Base-by-base conservation (phyloP, 139 green algal species). In the Chlamydomonas sp. region DNA sequence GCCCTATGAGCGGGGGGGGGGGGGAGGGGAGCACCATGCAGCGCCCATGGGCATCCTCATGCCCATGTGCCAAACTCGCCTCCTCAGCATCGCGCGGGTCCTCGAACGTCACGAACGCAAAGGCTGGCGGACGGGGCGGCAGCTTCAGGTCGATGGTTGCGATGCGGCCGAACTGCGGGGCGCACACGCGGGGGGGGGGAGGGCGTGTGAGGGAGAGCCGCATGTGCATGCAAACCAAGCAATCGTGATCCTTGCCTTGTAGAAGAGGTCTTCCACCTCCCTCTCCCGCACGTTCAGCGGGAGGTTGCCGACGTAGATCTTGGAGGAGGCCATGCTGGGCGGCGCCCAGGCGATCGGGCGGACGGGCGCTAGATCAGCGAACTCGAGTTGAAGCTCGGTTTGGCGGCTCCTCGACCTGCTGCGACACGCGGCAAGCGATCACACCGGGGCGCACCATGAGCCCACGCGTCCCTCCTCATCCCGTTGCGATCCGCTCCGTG, bases 101-200 rank as follows among this genome's bases (percentile, higher is more conserved):
- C 5, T 89, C 79, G 54, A 90, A 96, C 73, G 97, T 89, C 22
- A 97, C 79, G 57, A 96, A 97, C 0, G 86, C 88, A 72, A 91
- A 97, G 0, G 76, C 83, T 10, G 92, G 92, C 13, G 92, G 92
- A 0, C 88, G 60, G 0, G 82, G 79, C 5, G 89, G 90, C 13
- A 85, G 80, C 81, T 96, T 96, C 61, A 96, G 76, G 67, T 96
- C 88, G 30, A 97, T 90, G 31, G 82, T 74, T 24, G 66, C 43
- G 43, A 97, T 92, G 8, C 80, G 68, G 8, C 92, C 92, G 71
- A 89, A 97, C 86, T 82, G 68, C 39, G n/a, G 38, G 1, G 60
- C 60, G 31, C 5, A 65, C 30, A 47, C n/a, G 34, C n/a, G n/a
- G n/a, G 3, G 4, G 39, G 26, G n/a, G n/a, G n/a, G n/a, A n/a